A percentile compares a stretch with the other conserved stretches of the same genome.
Evolutionary conservation across 2,329 filamentous ascomycete genomes (phyloP).

Genomic region (Monilinia vaccinii-corymbosi): DNA sequence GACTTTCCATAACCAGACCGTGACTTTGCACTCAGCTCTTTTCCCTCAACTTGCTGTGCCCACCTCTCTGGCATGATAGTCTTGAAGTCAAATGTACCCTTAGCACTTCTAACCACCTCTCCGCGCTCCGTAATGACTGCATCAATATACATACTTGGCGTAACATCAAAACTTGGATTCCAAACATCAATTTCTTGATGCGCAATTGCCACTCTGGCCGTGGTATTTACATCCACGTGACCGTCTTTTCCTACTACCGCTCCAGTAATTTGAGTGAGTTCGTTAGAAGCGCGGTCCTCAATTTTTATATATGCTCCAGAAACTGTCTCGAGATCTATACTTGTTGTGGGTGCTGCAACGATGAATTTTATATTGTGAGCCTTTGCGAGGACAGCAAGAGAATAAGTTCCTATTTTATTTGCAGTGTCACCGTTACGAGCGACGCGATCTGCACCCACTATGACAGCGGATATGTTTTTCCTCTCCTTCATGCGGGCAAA

Average conservation of each 20-base stretch:
- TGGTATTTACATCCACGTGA: conserved; percentile 50
- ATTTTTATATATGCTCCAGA: conserved; percentile 78
- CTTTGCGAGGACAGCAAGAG: conserved; percentile 79
- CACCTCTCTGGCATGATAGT: conserved; percentile 48
- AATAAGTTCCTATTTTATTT: conserved; percentile 97
- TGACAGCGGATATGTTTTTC: conserved; percentile 70
- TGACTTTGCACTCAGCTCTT: background rate
- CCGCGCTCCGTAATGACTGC: conserved; percentile 90
- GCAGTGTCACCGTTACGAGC: conserved; percentile 95
- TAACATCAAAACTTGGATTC: conserved; percentile 97
- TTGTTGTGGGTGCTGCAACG: conserved; percentile 89
- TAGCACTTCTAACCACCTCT: conserved; percentile 65
- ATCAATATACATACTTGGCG: conserved; percentile 80
- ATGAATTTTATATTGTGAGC: conserved; percentile 89
- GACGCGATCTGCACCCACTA: conserved; percentile 91
- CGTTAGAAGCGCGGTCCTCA: conserved; percentile 72
- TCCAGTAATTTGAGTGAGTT: conserved; percentile 79
- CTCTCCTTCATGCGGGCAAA: conserved; percentile 54
- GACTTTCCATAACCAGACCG: no score
- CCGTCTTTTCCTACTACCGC: conserved; percentile 58
- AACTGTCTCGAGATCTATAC: conserved; percentile 75
- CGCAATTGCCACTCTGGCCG: conserved; percentile 71
- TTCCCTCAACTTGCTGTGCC: conserved; percentile 25
- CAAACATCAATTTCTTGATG: conserved; percentile 72
- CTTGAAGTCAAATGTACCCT: conserved; percentile 60